Conservation (phyloP, 805 yeast genomes). For the Metschnikowia hibisci region DNA sequence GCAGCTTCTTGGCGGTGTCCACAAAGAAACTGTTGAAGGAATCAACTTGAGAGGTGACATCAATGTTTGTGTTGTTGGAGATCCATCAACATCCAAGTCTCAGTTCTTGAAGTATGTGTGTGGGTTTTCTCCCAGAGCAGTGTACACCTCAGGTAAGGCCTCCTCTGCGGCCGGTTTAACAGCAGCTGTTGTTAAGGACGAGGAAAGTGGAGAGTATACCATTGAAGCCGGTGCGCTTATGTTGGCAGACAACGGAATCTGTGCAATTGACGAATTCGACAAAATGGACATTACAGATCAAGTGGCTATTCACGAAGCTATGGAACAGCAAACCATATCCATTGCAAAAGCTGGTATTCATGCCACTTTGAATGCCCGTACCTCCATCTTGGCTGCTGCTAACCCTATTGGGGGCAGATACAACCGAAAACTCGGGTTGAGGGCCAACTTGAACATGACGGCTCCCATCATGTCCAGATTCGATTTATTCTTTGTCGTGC, state of each 20-base stretch:
- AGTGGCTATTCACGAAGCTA: conserved; percentile 98
- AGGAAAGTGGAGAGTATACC: conserved; percentile 94
- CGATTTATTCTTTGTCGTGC: conserved; percentile 88
- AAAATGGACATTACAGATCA: conserved; percentile 95
- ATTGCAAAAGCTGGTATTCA: conserved; percentile 99
- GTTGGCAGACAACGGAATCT: conserved; percentile 97
- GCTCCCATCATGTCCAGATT: conserved; percentile 99
- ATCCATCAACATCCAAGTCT: conserved; percentile 95
- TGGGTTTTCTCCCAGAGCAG: conserved; percentile 87
- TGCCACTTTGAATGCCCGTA: conserved; percentile 94
- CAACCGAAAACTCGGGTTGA: conserved; percentile 76
- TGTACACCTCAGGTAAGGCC: conserved; percentile 96
- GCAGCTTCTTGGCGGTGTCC: conserved; percentile 93
- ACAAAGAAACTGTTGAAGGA: conserved; percentile 89
- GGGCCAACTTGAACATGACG: conserved; percentile 89
- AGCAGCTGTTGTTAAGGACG: conserved; percentile 96
- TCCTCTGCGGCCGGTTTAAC: conserved; percentile 98
- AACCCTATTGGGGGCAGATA: conserved; percentile 97
- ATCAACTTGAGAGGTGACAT: conserved; percentile 95
- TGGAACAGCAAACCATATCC: conserved; percentile 99
- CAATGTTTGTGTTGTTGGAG: conserved; percentile 94
- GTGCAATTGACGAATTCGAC: conserved; percentile 98
- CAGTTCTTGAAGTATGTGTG: conserved; percentile 93
- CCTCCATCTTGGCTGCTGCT: conserved; percentile 97
- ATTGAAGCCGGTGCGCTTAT: conserved; percentile 98